Base-by-base conservation (phyloP, 2,329 filamentous ascomycete species). In the Ceratocystis harringtonii region DNA sequence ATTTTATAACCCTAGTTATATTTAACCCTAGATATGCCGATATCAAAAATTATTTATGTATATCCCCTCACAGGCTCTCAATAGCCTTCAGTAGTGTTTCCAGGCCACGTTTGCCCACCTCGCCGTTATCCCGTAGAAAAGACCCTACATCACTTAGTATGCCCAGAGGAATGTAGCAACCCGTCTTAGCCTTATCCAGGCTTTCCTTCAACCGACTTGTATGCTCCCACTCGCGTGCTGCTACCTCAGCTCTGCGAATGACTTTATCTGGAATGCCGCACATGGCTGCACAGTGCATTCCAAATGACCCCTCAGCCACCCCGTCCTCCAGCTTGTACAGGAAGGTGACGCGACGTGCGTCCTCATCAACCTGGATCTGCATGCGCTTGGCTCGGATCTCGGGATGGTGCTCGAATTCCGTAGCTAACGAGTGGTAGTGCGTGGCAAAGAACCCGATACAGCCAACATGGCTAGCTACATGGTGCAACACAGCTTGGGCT, bases 241-340 rank as follows among this genome's bases (percentile, higher is more conserved):
- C 94, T 25, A 86, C 83, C 75, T 99, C 94, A 0, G 94, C 94
- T 25, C 88, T 79, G 72, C 92, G 86, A 68, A 99, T 90, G 17
- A 99, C 85, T 65, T 86, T 86, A 57, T 79, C 79, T 0, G 90
- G 84, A 69, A 99, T 97, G 0, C 94, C 94, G 71, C 94, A 99
- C 94, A 99, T 99, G 68, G 90, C 87, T 0, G 94, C 94, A 73
- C 94, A 99, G 75, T 99, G 94, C 94, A 99, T 99, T 71, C 94
- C 94, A 72, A 97, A 99, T 72, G 90, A 95, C 17, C 94, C 94
- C 75, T 97, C 92, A 0, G 94, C 94, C 8, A 97, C 90, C 1
- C 94, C 94, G 15, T 90, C 84, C 75, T 97, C 94, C 0, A 99
- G 82, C 72, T 90, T 92, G 78, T 99, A 99, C 65, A 99, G 74